Conservation (phyloP, 2,329 filamentous ascomycete genomes). For the Ceratocystis variospora region DNA sequence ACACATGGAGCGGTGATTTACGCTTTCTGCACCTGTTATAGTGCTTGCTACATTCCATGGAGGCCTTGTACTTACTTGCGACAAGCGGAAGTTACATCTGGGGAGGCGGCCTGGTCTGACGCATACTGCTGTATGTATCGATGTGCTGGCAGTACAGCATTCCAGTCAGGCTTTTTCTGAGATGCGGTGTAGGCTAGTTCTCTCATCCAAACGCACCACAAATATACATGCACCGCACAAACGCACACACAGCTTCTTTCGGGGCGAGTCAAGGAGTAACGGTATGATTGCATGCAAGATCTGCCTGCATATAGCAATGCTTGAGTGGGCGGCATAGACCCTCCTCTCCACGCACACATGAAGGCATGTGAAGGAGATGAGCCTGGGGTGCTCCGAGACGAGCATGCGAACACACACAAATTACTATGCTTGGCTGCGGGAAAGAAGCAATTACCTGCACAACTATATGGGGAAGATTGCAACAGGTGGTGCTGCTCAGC, state of each 20-base stretch:
- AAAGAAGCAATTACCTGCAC: no score
- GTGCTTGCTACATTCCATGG: neutral
- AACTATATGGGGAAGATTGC: no score
- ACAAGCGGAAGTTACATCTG: neutral
- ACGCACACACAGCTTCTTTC: no score
- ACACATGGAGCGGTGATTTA: neutral
- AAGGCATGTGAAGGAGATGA: neutral
- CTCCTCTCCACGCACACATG: neutral
- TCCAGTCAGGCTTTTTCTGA: neutral
- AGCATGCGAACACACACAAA: no score
- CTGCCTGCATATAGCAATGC: neutral
- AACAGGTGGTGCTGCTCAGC: no score
- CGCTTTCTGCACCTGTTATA: neutral
- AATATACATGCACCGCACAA: no score
- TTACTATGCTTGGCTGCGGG: no score
- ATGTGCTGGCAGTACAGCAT: neutral
- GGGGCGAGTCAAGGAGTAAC: no score
- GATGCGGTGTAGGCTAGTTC: no score
- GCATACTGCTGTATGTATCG: neutral
- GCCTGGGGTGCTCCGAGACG: neutral
- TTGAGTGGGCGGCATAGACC: neutral
- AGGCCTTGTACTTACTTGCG: neutral
- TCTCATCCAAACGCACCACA: no score
- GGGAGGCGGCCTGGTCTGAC: neutral
- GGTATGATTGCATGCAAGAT: neutral